Evolutionary conservation across 768 basidiomycete species (phyloP).

Genomic region (Macrolepiota albuminosa): DNA sequence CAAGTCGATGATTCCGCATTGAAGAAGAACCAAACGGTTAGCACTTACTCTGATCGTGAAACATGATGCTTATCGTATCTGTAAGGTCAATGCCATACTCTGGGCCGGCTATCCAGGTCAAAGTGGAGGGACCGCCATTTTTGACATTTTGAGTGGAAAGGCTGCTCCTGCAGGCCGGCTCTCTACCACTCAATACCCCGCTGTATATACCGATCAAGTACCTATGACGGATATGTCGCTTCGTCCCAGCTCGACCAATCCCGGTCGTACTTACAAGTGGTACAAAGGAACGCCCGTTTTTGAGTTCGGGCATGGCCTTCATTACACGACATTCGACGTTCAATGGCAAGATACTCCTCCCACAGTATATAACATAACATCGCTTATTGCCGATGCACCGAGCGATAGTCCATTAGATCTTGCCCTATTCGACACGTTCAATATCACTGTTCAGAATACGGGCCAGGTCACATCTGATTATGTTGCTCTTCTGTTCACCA

Average conservation of each 20-base stretch:
- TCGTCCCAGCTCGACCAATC: constrained; percentile 41
- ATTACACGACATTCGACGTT: constrained; percentile 46
- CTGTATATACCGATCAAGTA: constrained; percentile 41
- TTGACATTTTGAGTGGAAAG: constrained; percentile 49
- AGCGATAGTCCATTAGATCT: constrained; percentile 31
- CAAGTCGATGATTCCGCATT: constrained; percentile 47
- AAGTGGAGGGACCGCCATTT: constrained; percentile 49
- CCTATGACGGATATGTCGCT: constrained; percentile 57
- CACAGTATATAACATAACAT: constrained; percentile 34
- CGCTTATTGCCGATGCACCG: constrained; percentile 26
- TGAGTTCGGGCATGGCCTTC: constrained; percentile 51
- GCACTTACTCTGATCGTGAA: constrained; percentile 2
- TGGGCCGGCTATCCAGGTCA: constrained; percentile 60
- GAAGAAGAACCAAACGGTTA: constrained; percentile 37
- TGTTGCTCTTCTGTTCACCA: constrained; percentile 48
- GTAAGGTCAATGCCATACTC: constrained; percentile 46
- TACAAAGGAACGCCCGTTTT: constrained; percentile 46
- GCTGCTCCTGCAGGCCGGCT: constrained; percentile 54
- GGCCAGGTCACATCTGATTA: constrained; percentile 49
- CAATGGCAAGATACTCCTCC: constrained; percentile 32
- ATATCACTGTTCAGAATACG: constrained; percentile 43
- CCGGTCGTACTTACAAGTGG: constrained; percentile 59
- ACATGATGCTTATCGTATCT: not conserved
- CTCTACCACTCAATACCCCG: constrained; percentile 49
- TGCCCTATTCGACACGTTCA: constrained; percentile 43